Evolutionary conservation across 2,329 filamentous ascomycete genomes (phyloP), one percentile per base, ranked within the genome.

Genomic region (Fusarium dlaminii): DNA sequence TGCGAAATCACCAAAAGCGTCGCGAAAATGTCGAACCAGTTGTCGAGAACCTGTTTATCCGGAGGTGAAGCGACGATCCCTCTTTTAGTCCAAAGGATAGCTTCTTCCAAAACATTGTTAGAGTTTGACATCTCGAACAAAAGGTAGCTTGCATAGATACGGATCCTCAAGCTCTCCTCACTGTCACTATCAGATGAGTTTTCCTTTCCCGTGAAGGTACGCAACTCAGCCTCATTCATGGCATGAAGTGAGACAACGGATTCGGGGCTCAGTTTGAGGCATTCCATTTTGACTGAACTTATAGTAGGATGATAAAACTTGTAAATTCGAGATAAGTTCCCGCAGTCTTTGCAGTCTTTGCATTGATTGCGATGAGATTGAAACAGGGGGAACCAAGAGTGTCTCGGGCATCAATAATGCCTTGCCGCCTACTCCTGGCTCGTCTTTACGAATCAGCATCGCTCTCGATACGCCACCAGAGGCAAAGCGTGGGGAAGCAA

Each of bases 311-410:
- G 5, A 17, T 22, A 1, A 22, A 36, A 22, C 9, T 22, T 10
- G 14, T 6, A 22, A 5, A 12, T 6, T 37, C 1, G 9, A 22
- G n/a, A 22, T 17, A 17, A 1, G 6, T 12, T 32, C 9, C 4
- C 9, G 15, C 17, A 30, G 20, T 30, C 6, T 29, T 7, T 29
- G 27, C 10, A 29, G 14, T 8, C 2, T 29, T 15, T 10, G 18
- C 27, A 11, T 48, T 17, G 3, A 4, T n/a, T 30, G 8, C 8
- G 29, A 36, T 24, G 4, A 27, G 27, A 11, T 12, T 36, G 18
- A 17, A 17, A 2, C 18, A 49, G n/a, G 6, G n/a, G 18, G 13
- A 24, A 22, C 10, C 3, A 27, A 22, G 5, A 20, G 32, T 3
- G 18, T 22, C 32, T 36, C n/a, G 5, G 49, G 7, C 13, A 37